These are phyloP conservation scores for Candida golubevii DNA, from an alignment of 805 yeast genomes.

Conservation along the genomic window DNA sequence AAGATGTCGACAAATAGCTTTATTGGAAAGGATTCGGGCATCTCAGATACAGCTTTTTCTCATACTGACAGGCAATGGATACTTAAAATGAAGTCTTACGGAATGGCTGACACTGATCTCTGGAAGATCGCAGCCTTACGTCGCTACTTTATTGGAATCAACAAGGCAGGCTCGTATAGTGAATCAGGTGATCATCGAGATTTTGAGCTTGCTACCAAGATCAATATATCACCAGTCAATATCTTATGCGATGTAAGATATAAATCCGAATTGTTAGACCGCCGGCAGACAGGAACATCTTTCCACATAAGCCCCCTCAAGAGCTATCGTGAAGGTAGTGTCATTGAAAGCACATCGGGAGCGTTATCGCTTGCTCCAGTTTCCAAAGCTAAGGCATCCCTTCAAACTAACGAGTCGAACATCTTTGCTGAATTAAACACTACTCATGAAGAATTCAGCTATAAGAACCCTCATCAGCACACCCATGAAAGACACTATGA, in stretches of 20 bases:
- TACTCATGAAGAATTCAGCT: slow-evolving; percentile 19
- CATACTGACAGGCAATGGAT: slow-evolving; percentile 70
- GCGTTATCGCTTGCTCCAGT: slow-evolving; percentile 27
- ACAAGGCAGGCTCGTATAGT: slow-evolving; percentile 7
- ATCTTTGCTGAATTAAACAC: slow-evolving; percentile 44
- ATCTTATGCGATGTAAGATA: slow-evolving; percentile 36
- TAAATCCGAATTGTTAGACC: slow-evolving; percentile 32
- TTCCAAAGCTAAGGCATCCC: slow-evolving; percentile 30
- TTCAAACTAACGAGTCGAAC: slow-evolving; percentile 39
- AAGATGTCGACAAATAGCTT: slow-evolving; percentile 7
- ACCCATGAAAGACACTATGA: slow-evolving; percentile 13
- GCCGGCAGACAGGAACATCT: slow-evolving; percentile 18
- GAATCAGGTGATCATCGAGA: slow-evolving; percentile 12
- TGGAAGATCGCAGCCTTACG: slow-evolving; percentile 80
- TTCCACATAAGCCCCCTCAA: slow-evolving; percentile 16
- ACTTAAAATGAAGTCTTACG: slow-evolving; percentile 66
- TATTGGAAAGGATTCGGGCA: background rate
- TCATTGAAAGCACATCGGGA: background rate
- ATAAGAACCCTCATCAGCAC: slow-evolving; percentile 16
- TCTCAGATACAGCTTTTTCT: slow-evolving; percentile 37
- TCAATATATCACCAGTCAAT: slow-evolving; percentile 28
- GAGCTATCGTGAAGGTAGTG: background rate
- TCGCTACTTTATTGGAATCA: slow-evolving; percentile 53
- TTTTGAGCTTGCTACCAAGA: slow-evolving; percentile 15
- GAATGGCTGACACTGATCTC: slow-evolving; percentile 63